Evolutionary conservation across 371 early-diverging fungal genomes (phyloP), one percentile per base, ranked within the genome.

Genomic region (Blakeslea trispora): DNA sequence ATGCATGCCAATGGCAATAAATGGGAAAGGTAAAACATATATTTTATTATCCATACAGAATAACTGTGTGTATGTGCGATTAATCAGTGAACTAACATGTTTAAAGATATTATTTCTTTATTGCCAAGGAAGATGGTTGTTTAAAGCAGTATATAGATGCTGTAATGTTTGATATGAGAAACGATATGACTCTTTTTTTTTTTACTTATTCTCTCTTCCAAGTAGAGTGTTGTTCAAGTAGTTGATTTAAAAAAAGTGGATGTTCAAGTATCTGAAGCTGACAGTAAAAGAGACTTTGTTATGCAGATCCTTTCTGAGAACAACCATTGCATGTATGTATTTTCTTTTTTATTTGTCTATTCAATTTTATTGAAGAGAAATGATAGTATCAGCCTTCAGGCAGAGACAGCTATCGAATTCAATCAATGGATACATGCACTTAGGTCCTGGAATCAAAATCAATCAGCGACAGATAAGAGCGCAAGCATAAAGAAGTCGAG

Each of bases 331-430:
- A 55, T 49, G 61, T 61, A 55, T 40, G 45, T 52, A 9, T 21
- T 13, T 7, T 15, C 32, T 42, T 15, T 11, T 19, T 32, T n/a
- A 32, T 34, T 9, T 32, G 45, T 41, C 39, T 21, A 18, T n/a
- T n/a, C n/a, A n/a, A n/a, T n/a, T n/a, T n/a, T n/a, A n/a, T n/a
- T n/a, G n/a, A n/a, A n/a, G n/a, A n/a, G n/a, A n/a, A n/a, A n/a
- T n/a, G n/a, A n/a, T 31, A 68, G 64, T n/a, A 41, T 68, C 6
- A 53, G 43, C 14, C 48, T 71, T 45, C 68, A 71, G 19, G 41
- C 68, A 47, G 72, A 71, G 35, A 67, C 68, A 19, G 49, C 53
- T 2, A 62, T 64, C 18, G 72, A 71, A n/a, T 64, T 64, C n/a
- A 58, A 55, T 1, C 39, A 51, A 18, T 71, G 72, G 72, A 37